Conservation (phyloP, 2,329 filamentous ascomycete genomes). For the Neoscytalidium dimidiatum region DNA sequence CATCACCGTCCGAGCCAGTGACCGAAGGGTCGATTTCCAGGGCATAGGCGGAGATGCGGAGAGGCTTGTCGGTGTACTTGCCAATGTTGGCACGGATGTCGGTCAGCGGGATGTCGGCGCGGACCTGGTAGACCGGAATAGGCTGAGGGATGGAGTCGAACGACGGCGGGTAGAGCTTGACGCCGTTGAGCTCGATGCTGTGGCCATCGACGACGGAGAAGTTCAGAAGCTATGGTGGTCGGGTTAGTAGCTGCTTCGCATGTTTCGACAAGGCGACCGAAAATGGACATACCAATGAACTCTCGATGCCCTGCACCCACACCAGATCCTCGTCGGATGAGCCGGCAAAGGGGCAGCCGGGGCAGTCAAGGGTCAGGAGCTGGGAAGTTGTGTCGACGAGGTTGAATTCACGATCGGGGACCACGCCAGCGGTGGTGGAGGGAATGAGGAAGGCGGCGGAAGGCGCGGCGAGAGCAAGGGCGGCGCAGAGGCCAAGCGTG, state of each 20-base stretch:
- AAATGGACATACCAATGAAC: constrained; percentile 33
- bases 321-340: constrained; percentile 22
- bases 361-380: constrained; percentile 35
- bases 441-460: constrained; percentile 20
- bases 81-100: constrained; percentile 22
- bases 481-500: constrained; percentile 35
- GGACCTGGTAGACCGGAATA: constrained; percentile 37
- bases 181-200: constrained; percentile 36
- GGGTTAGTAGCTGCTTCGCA: constrained; percentile 24
- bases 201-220: constrained; percentile 35
- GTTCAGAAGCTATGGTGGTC: constrained; percentile 34
- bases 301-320: constrained; percentile 36
- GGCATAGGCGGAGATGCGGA: constrained; percentile 38
- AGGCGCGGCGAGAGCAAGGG: constrained; percentile 35
- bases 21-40: constrained; percentile 35
- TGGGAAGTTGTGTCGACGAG: constrained; percentile 35
- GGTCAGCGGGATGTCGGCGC: constrained; percentile 24
- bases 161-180: constrained; percentile 40
- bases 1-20: constrained; percentile 36
- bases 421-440: constrained; percentile 27
- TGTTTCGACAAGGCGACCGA: constrained; percentile 21
- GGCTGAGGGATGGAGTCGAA: constrained; percentile 32
- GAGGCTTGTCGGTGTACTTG: constrained; percentile 25
- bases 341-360: constrained; percentile 30
- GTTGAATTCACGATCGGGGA: constrained; percentile 25